Evolutionary conservation across 257 asterid species (phyloP), one percentile per base, ranked within the genome.

Genomic region (Solanum paucissectum): DNA sequence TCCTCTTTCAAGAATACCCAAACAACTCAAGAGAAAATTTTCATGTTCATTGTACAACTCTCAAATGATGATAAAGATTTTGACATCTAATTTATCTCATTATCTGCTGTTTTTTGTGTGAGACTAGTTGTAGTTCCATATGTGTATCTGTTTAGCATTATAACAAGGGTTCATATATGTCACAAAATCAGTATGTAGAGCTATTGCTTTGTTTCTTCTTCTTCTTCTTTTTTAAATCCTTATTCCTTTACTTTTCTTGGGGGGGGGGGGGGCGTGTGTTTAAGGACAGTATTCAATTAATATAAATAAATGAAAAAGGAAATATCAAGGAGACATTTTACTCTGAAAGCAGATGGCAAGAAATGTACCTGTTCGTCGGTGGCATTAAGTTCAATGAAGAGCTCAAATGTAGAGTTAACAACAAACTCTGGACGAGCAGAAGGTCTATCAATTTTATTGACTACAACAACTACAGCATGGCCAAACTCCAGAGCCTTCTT

Each of bases 401-500:
- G 91, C 90, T 97, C 99, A 88, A 97, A 96, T 62, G 99, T 97
- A 25, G 99, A 94, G 92, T 97, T 97, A 86, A 96, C 90, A 84
- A 97, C 99, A 90, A 55, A 97, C 36, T 97, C 98, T 52, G 99
- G 98, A 87, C 99, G 98, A 84, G 99, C 99, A 84, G 99, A 94
- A 84, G 98, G 94, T 90, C 99, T 92, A 86, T 97, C 99, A 69
- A 97, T 97, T 91, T 97, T 97, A 90, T 97, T 97, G 91, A 97
- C 96, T 86, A 97, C 99, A 69, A 97, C 99, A 83, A 97, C 93
- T 75, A 97, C 99, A 55, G 99, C 98, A 89, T 88, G 99, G 85
- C 99, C 99, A 90, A 97, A 97, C 89, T 95, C 99, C 91, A 97
- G 98, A 87, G 99, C 99, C 91, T 97, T 97, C 98, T 97, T 97